A percentile compares a stretch with the other conserved stretches of the same genome.
Evolutionary conservation across 1,139 yeast genomes (phyloP).

Genomic region (Candida anutae): DNA sequence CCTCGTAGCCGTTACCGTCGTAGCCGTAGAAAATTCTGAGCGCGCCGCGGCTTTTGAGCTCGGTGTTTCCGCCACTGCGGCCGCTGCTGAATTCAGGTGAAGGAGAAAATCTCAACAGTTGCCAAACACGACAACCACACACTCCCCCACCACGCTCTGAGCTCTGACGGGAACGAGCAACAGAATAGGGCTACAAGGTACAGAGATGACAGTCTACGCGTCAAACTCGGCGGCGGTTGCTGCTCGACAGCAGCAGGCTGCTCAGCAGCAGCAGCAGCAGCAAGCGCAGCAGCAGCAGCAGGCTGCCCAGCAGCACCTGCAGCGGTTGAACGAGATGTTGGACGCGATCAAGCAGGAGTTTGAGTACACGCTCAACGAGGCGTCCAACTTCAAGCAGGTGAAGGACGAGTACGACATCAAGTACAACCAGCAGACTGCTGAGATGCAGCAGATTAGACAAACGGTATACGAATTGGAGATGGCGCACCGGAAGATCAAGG

Average conservation of each 20-base stretch:
- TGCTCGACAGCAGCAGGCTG: conserved; percentile 15
- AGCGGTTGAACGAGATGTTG: conserved; percentile 64
- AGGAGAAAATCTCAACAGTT: too few relatives aligned
- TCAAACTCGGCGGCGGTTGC: conserved; percentile 27
- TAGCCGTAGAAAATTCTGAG: too few relatives aligned
- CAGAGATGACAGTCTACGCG: conserved; percentile 32
- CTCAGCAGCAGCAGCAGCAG: conserved; percentile 19
- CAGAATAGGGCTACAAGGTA: too few relatives aligned
- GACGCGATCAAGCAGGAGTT: conserved; percentile 93
- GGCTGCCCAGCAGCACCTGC: conserved; percentile 38
- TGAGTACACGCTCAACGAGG: conserved; percentile 79
- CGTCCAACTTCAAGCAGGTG: conserved; percentile 78
- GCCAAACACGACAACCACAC: too few relatives aligned
- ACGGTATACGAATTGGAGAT: conserved; percentile 90
- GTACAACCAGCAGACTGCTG: conserved; percentile 86
- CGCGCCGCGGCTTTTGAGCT: too few relatives aligned
- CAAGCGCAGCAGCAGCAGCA: conserved; percentile 6
- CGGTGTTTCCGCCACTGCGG: too few relatives aligned
- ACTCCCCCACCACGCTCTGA: background rate
- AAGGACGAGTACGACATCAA: conserved; percentile 91
- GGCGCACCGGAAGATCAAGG: conserved; percentile 93
- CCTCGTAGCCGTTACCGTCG: too few relatives aligned
- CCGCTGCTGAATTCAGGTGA: too few relatives aligned
- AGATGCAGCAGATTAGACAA: conserved; percentile 90
- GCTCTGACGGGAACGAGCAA: too few relatives aligned